phyloP scores from a whole-genome alignment of 2,329 filamentous ascomycete species.

The Penicillium brevicompactum region DNA sequence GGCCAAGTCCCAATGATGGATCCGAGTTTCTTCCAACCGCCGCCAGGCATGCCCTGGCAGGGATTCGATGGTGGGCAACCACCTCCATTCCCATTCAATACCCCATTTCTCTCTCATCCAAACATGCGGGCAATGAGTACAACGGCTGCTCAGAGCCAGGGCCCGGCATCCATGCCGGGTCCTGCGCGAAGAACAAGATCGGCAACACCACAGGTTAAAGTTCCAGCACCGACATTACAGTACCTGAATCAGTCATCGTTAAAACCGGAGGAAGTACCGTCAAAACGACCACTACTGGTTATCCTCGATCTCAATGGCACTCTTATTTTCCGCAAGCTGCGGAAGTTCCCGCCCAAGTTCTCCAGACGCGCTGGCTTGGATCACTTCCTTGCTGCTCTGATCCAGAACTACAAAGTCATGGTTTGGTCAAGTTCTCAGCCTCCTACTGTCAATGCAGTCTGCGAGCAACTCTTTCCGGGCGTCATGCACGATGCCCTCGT shows the following conservation, averaged over 20 bases:
- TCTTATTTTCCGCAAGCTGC: conserved; percentile 70
- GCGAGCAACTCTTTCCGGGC: conserved; percentile 59
- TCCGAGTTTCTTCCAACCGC: conserved; percentile 9
- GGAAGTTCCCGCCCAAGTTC: conserved; percentile 56
- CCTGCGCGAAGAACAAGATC: conserved; percentile 6
- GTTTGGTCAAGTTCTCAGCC: conserved; percentile 88
- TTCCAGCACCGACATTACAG: conserved; percentile 58
- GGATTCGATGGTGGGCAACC: background rate
- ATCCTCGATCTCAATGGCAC: conserved; percentile 95
- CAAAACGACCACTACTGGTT: conserved; percentile 70
- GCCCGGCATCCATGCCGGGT: background rate
- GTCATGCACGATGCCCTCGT: conserved; percentile 60
- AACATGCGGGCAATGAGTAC: conserved; percentile 19
- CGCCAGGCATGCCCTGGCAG: background rate
- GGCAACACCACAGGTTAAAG: conserved; percentile 15
- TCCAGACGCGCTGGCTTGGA: conserved; percentile 67
- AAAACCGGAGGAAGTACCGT: conserved; percentile 43
- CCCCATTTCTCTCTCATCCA: conserved; percentile 11
- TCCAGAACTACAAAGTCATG: conserved; percentile 75
- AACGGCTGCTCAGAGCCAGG: conserved; percentile 5
- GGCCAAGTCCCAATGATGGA: conserved; percentile 8
- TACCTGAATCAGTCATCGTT: conserved; percentile 63
- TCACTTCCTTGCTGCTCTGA: conserved; percentile 72
- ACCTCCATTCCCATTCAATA: conserved; percentile 12
- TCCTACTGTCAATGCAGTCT: conserved; percentile 67